phyloP scores from a whole-genome alignment of 202 grass and related monocot genomes.

The Setaria viridis region DNA sequence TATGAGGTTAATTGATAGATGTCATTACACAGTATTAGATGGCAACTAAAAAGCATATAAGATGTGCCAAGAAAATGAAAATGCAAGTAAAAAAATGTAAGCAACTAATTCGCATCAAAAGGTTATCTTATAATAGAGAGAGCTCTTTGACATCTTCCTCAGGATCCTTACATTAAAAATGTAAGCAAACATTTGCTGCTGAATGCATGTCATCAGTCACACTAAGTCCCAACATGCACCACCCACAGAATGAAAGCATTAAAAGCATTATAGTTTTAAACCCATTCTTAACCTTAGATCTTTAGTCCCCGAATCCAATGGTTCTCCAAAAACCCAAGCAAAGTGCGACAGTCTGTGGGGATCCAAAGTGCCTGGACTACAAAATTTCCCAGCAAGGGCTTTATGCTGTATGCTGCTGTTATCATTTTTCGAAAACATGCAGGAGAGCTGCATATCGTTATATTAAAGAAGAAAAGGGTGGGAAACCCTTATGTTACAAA shows the following conservation, averaged over 20 bases:
- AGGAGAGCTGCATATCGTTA: too few species aligned
- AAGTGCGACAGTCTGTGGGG: not conserved
- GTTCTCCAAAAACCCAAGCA: not conserved
- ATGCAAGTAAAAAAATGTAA: not conserved
- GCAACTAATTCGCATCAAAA: not conserved
- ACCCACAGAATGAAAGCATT: not conserved
- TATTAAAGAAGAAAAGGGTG: too few species aligned
- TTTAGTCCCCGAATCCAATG: not conserved
- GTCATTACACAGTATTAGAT: not conserved
- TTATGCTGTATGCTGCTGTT: not conserved
- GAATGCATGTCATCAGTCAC: not conserved
- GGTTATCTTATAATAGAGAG: not conserved
- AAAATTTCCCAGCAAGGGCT: not conserved
- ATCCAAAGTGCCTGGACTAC: not conserved
- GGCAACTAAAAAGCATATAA: slow-evolving; percentile 2
- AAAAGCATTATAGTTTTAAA: not conserved
- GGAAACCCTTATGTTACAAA: not conserved
- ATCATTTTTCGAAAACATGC: too few species aligned
- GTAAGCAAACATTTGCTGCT: not conserved
- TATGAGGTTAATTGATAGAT: not conserved
- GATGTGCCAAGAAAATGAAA: not conserved
- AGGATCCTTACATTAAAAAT: not conserved
- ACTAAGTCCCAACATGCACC: slow-evolving; percentile 4
- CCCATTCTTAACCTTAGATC: not conserved
- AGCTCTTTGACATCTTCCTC: not conserved